Base-by-base conservation (phyloP, 2,329 filamentous ascomycete species). In the Scolecobasidium constrictum region DNA sequence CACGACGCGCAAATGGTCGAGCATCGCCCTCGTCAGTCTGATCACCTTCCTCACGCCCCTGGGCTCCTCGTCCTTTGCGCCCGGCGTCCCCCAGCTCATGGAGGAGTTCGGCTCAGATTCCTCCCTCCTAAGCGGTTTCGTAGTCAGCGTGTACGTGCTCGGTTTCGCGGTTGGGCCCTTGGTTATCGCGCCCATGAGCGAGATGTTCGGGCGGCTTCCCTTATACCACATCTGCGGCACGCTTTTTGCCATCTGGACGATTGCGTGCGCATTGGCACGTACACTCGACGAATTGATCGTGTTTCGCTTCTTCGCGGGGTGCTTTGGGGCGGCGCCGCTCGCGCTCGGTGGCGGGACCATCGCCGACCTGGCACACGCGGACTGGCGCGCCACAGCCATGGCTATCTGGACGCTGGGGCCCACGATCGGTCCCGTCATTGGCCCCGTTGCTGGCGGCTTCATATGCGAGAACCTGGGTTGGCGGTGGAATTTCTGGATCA, bases 241-340 rank as follows among this genome's bases (percentile, higher is more conserved):
- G 4, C 65, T 77, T 45, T 84, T 83, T 55, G 69, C 76, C 44
- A 54, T 72, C 2, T 82, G 77, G 63, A 75, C 74, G 36, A 69
- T 84, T 48, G 79, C 75, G 0, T 81, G 78, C 45, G 81, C 77
- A 2, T 62, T 83, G 3, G 67, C 77, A 0, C 72, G 73, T 1
- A 62, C 57, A 4, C 62, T 83, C 38, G 56, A 56, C 35, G 62
- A 61, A 31, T 66, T 83, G 36, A 70, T 81, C 21, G 66, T 69
- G 2, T 83, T 77, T 52, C 67, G 74, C 11, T 75, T 78, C 52
- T 57, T 77, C 35, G 59, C 60, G 51, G 62, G 61, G 11, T 56
- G 56, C 1, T 23, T 41, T 12, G 45, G 45, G 12, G 35, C 44
- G 5, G 38, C 44, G 16, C 61, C 61, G 0, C 42, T 63, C 42